These are phyloP conservation scores for Sporothrix schenckii DNA, from an alignment of 2,329 filamentous ascomycete genomes.

Conservation along the genomic window DNA sequence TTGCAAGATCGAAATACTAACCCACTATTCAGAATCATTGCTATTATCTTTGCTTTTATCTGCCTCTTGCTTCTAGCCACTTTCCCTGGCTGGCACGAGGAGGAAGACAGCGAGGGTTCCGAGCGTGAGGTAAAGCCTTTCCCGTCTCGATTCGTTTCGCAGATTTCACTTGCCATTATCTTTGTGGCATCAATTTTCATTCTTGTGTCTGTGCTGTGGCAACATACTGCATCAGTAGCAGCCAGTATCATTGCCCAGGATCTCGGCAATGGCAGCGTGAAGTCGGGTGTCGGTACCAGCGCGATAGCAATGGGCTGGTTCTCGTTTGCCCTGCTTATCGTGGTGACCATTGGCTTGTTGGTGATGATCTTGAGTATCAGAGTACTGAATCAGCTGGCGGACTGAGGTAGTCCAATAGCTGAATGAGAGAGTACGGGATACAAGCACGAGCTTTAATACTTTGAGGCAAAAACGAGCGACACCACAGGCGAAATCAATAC, in stretches of 20 bases:
- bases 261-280: conserved; percentile 85
- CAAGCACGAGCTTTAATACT: too few species aligned
- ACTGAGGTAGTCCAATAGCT: conserved; percentile 25
- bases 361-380: conserved; percentile 96
- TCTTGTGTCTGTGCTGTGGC: conserved; percentile 78
- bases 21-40: conserved; percentile 72
- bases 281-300: conserved; percentile 84
- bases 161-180: conserved; percentile 90
- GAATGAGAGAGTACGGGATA: neutral
- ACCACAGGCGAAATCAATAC: neutral
- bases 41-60: conserved; percentile 95
- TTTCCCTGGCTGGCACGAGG: conserved; percentile 97
- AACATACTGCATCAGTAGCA: conserved; percentile 94
- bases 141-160: conserved; percentile 86
- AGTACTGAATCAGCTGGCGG: conserved; percentile 66
- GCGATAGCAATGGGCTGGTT: conserved; percentile 99
- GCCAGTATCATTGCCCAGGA: conserved; percentile 93
- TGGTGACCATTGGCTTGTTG: conserved; percentile 91
- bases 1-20: conserved; percentile 23
- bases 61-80: conserved; percentile 93
- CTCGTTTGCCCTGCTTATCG: conserved; percentile 86
- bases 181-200: conserved; percentile 74
- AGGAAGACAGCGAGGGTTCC: conserved; percentile 75
- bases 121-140: conserved; percentile 93
- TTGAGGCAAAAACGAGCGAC: neutral